phyloP scores from a whole-genome alignment of 108 stramenopile species.

The Nitzschia sp. region DNA sequence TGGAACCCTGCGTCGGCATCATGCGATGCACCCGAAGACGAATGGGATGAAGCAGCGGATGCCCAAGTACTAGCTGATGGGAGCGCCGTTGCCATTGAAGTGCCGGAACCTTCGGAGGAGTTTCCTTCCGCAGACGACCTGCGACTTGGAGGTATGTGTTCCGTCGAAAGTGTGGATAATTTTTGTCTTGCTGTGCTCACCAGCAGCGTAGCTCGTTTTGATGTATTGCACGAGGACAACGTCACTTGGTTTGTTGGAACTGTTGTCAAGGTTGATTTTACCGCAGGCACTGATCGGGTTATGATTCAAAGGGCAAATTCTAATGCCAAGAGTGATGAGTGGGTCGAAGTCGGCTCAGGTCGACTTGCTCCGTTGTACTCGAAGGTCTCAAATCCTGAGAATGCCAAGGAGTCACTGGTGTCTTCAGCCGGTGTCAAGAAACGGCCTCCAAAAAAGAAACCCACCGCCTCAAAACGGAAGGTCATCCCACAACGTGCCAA shows the following conservation, averaged over 20 bases:
- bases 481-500: not conserved
- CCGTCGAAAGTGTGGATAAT: too few relatives aligned
- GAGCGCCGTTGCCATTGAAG: constrained; percentile 6
- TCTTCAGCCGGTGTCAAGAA: not conserved
- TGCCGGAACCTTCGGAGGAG: not conserved
- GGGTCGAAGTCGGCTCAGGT: constrained; percentile 66
- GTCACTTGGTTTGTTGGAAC: constrained; percentile 52
- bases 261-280: constrained; percentile 63
- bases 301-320: constrained; percentile 69
- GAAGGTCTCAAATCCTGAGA: constrained; percentile 1
- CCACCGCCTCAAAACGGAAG: not conserved
- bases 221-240: constrained; percentile 64
- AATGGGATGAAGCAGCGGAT: constrained; percentile 67
- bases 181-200: too few relatives aligned
- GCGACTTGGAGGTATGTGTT: not conserved
- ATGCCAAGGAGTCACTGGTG: not conserved
- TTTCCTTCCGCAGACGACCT: not conserved
- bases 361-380: constrained; percentile 59
- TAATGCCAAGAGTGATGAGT: constrained; percentile 57
- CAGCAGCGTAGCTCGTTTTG: constrained; percentile 61
- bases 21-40: constrained; percentile 79
- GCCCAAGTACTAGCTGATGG: constrained; percentile 33
- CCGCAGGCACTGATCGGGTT: constrained; percentile 52
- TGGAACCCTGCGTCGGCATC: constrained; percentile 68
- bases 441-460: not conserved